phyloP scores from a whole-genome alignment of 78 protist genomes.

The slime mould (Dictyostelium discoideum) region DNA sequence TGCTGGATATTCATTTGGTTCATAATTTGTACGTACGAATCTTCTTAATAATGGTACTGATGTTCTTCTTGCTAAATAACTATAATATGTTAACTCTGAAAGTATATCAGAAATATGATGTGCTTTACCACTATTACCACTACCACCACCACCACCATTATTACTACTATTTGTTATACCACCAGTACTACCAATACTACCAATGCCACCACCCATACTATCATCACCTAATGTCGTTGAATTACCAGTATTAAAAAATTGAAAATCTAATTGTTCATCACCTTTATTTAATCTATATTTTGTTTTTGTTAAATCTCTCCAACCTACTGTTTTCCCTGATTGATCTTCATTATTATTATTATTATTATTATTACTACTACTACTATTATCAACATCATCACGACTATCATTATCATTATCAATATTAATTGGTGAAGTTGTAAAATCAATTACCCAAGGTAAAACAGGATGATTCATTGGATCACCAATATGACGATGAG shows the following conservation, averaged over 20 bases:
- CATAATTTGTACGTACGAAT: constrained; percentile 87
- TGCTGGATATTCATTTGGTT: constrained; percentile 90
- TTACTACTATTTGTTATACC: background rate
- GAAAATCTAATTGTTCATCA: constrained; percentile 88
- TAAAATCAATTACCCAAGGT: constrained; percentile 91
- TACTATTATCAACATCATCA: too few species aligned
- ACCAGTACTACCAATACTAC: background rate
- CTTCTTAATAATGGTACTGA: constrained; percentile 82
- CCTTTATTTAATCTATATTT: constrained; percentile 90
- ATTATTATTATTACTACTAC: background rate
- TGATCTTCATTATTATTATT: background rate
- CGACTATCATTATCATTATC: background rate
- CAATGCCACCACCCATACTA: background rate
- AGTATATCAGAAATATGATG: constrained; percentile 90
- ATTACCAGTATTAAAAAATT: constrained; percentile 37
- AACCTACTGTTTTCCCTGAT: background rate
- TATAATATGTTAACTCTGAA: constrained; percentile 86
- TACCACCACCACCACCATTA: background rate
- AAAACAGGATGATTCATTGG: constrained; percentile 86
- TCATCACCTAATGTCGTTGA: background rate
- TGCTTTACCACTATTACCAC: background rate
- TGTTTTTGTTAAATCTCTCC: constrained; percentile 83
- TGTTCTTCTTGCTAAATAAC: constrained; percentile 89
- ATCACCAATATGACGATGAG: constrained; percentile 85
- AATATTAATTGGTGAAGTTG: constrained; percentile 1